Conservation (phyloP, 495 filamentous ascomycete genomes). For the Aspergillus bridgeri region DNA sequence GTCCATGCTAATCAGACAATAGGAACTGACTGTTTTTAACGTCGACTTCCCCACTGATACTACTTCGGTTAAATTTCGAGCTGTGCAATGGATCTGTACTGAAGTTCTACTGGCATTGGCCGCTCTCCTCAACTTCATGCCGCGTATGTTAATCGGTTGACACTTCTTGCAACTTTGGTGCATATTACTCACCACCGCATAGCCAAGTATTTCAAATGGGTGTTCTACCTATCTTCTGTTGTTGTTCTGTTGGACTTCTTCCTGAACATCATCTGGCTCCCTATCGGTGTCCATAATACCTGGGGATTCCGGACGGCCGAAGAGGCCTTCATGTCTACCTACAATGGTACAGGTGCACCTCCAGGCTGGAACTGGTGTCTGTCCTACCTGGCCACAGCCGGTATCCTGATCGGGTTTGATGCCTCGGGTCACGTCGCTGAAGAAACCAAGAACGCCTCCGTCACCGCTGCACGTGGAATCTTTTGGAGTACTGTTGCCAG, state of each 20-base stretch:
- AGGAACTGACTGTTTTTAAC: slow-evolving; percentile 54
- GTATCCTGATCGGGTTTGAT: slow-evolving; percentile 57
- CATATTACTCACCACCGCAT: slow-evolving; percentile 8
- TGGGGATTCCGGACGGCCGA: slow-evolving; percentile 54
- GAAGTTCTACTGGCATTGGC: slow-evolving; percentile 48
- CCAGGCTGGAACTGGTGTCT: slow-evolving; percentile 59
- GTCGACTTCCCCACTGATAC: slow-evolving; percentile 47
- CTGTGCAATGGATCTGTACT: slow-evolving; percentile 54
- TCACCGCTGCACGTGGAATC: slow-evolving; percentile 53
- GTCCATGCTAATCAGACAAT: background rate
- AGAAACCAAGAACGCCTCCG: slow-evolving; percentile 54
- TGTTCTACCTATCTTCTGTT: slow-evolving; percentile 47
- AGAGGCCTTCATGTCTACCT: slow-evolving; percentile 56
- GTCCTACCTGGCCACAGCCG: slow-evolving; percentile 55
- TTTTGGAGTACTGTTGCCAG: slow-evolving; percentile 53
- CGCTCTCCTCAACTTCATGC: slow-evolving; percentile 42
- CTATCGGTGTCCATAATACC: slow-evolving; percentile 49
- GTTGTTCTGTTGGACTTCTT: slow-evolving; percentile 54
- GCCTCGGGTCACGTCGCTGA: slow-evolving; percentile 55
- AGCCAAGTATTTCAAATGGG: slow-evolving; percentile 42
- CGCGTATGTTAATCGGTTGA: slow-evolving; percentile 28
- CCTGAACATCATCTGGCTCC: slow-evolving; percentile 55
- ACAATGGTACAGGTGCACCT: slow-evolving; percentile 54
- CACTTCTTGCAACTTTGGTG: background rate
- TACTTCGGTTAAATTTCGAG: slow-evolving; percentile 48